phyloP scores from a whole-genome alignment of 805 yeast species.

The Wickerhamiella siamensis region DNA sequence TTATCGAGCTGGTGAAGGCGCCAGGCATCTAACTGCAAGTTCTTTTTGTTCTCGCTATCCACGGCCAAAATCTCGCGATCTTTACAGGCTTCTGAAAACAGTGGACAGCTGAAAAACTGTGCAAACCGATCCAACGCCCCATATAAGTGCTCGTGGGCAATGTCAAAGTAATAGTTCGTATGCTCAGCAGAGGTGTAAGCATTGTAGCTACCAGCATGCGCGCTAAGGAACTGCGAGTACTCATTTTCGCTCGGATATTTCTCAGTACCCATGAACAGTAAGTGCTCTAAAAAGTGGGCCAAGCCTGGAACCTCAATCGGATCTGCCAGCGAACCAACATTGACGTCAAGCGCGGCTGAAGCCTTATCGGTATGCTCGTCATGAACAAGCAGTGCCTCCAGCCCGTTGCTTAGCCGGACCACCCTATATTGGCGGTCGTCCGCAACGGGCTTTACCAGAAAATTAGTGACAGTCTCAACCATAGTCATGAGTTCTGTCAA shows the following conservation, averaged over 20 bases:
- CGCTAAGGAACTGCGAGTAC: constrained; percentile 56
- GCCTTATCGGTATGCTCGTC: constrained; percentile 55
- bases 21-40: constrained; percentile 82
- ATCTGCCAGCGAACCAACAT: constrained; percentile 70
- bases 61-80: constrained; percentile 91
- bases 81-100: constrained; percentile 58
- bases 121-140: constrained; percentile 89
- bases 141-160: constrained; percentile 55
- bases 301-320: constrained; percentile 58
- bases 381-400: constrained; percentile 52
- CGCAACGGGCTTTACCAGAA: constrained; percentile 29
- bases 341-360: constrained; percentile 60
- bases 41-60: constrained; percentile 90
- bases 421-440: constrained; percentile 70
- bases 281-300: constrained; percentile 84
- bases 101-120: constrained; percentile 79
- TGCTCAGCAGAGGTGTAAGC: constrained; percentile 84
- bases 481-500: too few species aligned
- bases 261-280: constrained; percentile 66
- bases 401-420: constrained; percentile 54
- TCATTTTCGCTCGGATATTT: constrained; percentile 67
- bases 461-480: constrained; percentile 4
- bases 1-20: constrained; percentile 75
- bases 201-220: constrained; percentile 79
- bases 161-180: constrained; percentile 84